phyloP scores from a whole-genome alignment of 2,329 filamentous ascomycete genomes.

The Sporothrix humicola region DNA sequence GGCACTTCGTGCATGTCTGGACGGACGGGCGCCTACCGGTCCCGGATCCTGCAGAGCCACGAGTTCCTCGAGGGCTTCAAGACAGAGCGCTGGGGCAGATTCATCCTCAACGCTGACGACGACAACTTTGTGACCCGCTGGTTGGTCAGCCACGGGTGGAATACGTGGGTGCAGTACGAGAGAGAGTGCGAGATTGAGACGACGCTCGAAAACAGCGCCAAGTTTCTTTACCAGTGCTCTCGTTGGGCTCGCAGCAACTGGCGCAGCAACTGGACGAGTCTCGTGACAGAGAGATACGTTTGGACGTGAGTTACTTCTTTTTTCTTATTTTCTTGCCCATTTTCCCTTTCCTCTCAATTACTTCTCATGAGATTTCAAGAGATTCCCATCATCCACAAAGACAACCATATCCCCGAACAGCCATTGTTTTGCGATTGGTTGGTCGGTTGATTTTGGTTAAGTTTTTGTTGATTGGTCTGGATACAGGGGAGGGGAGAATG shows the following conservation, averaged over 20 bases:
- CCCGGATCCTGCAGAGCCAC: slow-evolving; percentile 82
- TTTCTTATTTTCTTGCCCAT: background rate
- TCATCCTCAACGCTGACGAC: slow-evolving; percentile 92
- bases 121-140: slow-evolving; percentile 98
- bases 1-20: slow-evolving; percentile 97
- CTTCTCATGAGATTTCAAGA: background rate
- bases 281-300: slow-evolving; percentile 81
- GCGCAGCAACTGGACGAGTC: slow-evolving; percentile 93
- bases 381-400: background rate
- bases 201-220: slow-evolving; percentile 84
- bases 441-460: too few species aligned
- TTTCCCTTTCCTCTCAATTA: background rate
- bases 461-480: background rate
- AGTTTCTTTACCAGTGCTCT: slow-evolving; percentile 91
- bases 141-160: slow-evolving; percentile 90
- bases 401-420: background rate
- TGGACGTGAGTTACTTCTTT: slow-evolving; percentile 71
- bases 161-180: slow-evolving; percentile 95
- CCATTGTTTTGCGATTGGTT: background rate
- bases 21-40: slow-evolving; percentile 89
- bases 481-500: background rate
- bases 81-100: slow-evolving; percentile 86
- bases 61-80: slow-evolving; percentile 89
- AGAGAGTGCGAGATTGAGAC: slow-evolving; percentile 90
- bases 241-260: slow-evolving; percentile 97